phyloP scores from a whole-genome alignment of 2,329 filamentous ascomycete genomes.

The Allantophomopsis cytisporea region DNA sequence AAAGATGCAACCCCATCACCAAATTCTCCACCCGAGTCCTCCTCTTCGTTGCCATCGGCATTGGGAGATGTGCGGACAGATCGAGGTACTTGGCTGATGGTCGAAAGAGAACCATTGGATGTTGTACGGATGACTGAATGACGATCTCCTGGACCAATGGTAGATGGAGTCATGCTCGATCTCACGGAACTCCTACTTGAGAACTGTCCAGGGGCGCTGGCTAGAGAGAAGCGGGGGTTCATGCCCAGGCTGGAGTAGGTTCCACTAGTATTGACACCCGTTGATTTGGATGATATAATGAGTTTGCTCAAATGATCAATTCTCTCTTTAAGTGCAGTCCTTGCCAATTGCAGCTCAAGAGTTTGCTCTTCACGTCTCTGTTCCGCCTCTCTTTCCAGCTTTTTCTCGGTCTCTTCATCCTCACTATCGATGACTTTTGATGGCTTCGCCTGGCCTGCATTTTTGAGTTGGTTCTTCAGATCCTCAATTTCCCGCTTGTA shows the following conservation, averaged over 20 bases:
- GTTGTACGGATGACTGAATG: conserved; percentile 42
- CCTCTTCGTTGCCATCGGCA: conserved; percentile 24
- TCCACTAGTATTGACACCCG: conserved; percentile 74
- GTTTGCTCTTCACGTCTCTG: conserved; percentile 92
- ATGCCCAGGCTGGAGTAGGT: conserved; percentile 55
- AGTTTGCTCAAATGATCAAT: conserved; percentile 94
- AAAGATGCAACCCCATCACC: conserved; percentile 77
- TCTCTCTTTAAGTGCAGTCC: conserved; percentile 89
- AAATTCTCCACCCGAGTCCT: conserved; percentile 64
- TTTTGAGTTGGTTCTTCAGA: conserved; percentile 66
- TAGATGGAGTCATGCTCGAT: conserved; percentile 58
- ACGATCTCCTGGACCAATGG: conserved; percentile 18
- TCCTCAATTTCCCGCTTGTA: conserved; percentile 90
- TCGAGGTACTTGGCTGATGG: conserved; percentile 13
- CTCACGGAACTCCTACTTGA: conserved; percentile 38
- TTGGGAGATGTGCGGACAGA: conserved; percentile 10
- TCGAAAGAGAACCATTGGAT: conserved; percentile 46
- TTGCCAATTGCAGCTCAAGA: conserved; percentile 93
- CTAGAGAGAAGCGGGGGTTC: conserved; percentile 43
- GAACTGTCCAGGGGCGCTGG: conserved; percentile 24
- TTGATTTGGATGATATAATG: conserved; percentile 90
- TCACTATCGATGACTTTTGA: conserved; percentile 14
- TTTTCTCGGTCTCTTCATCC: conserved; percentile 58
- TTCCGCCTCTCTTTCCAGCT: conserved; percentile 65
- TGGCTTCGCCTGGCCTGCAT: conserved; percentile 53